Evolutionary conservation across 2,329 filamentous ascomycete species (phyloP).

Genomic region (Aspergillus sp.): DNA sequence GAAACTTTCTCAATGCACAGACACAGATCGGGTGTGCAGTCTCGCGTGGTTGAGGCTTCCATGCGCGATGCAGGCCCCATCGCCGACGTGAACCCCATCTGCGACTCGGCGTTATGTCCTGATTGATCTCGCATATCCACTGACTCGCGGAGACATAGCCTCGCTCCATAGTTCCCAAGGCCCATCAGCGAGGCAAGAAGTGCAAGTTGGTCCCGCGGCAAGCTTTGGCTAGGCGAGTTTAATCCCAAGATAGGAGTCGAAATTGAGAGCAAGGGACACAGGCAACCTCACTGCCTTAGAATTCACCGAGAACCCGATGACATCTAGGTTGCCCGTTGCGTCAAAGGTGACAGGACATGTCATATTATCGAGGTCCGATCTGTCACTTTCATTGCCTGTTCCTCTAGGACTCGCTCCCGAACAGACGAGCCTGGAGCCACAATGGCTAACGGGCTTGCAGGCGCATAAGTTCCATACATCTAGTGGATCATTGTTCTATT

Average conservation of each 20-base stretch:
- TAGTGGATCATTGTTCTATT: slow-evolving; percentile 11
- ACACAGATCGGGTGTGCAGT: slow-evolving; percentile 5
- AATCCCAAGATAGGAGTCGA: neutral
- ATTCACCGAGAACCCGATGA: neutral
- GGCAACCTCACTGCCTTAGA: neutral
- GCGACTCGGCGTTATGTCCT: neutral
- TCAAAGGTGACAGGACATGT: neutral
- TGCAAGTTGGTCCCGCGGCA: neutral
- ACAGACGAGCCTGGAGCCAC: slow-evolving; percentile 16
- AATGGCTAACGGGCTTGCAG: slow-evolving; percentile 28
- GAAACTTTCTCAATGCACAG: slow-evolving; percentile 20
- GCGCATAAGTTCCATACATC: slow-evolving; percentile 20
- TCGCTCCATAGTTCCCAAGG: neutral
- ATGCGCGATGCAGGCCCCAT: slow-evolving; percentile 6
- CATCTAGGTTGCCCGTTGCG: neutral
- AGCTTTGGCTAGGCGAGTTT: neutral
- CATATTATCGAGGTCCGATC: slow-evolving; percentile 14
- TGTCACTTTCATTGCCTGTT: slow-evolving; percentile 19
- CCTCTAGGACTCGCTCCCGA: neutral
- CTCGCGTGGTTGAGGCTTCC: slow-evolving; percentile 4
- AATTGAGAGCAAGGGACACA: slow-evolving; percentile 23
- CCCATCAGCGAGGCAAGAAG: neutral
- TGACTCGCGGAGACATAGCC: neutral
- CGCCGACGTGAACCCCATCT: neutral
- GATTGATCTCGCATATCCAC: neutral